Evolutionary conservation across 179 eudicot species (phyloP), one percentile per base, ranked within the genome.

Genomic region (Actinidia arguta): DNA sequence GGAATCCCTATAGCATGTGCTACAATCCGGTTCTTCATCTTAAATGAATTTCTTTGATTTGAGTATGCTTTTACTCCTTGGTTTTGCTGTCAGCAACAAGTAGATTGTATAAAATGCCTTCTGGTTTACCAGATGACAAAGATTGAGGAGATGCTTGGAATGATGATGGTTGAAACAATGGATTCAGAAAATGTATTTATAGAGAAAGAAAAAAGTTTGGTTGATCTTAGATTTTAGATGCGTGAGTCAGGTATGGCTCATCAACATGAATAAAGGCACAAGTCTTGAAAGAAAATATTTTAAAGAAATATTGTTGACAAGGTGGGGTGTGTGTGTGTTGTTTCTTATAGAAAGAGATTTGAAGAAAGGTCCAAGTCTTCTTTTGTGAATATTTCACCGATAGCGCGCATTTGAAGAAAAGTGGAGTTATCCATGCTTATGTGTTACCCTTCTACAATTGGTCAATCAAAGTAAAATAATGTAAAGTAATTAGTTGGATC

Each of bases 1-100:
- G 81, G 80, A 66, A 82, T 59, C 39, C 84, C 84, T 56, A 77
- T 75, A 68, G 62, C 59, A 24, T 58, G 83, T 39, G 56, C 56
- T 59, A 58, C 12, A 56, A 42, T 8, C 42, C 48, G 73, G 36
- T 47, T 27, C 79, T 81, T 13, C 84, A 79, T 80, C 11, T 72
- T 82, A 6, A 68, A 48, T 82, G 54, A 59, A 71, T 70, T 44
- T 22, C 61, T 48, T 22, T 4, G 52, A 74, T 17, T 20, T 73
- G 62, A 51, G 47, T 22, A 27, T 20, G 75, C 20, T 25, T 51
- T 39, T 59, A 17, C 56, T 31, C 78, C 54, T 74, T 47, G 44
- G n/a, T 8, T 10, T 51, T n/a, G n/a, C n/a, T n/a, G n/a, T n/a
- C 76, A 11, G 47, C 20, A 62, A 7, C 12, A n/a, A 42, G 20